A percentile compares a stretch with the other conserved stretches of the same genome.
phyloP scores from a whole-genome alignment of 495 filamentous ascomycete genomes.

The Chaetomium tenue region DNA sequence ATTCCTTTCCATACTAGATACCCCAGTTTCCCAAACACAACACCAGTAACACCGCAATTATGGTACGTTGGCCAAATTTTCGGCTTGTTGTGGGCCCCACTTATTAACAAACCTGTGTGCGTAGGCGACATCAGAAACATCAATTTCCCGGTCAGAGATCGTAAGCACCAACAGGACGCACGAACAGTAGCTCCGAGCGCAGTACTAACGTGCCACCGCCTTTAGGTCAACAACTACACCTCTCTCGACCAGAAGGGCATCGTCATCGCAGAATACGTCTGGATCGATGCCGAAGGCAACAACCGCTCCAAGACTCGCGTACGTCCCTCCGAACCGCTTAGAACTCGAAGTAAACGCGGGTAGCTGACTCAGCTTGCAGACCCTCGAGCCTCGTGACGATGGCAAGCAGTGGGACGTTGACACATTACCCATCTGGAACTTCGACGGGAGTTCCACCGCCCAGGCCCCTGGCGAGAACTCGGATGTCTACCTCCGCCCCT shows the following conservation, averaged over 20 bases:
- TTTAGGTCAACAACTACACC: conserved; percentile 85
- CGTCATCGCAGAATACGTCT: conserved; percentile 87
- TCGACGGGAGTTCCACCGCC: conserved; percentile 92
- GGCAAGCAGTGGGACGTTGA: conserved; percentile 61
- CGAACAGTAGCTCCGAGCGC: background rate
- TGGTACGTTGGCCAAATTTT: background rate
- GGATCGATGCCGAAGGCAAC: conserved; percentile 81
- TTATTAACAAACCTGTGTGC: conserved; percentile 1
- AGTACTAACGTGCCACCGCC: background rate
- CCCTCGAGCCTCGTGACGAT: conserved; percentile 60
- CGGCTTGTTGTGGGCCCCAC: background rate
- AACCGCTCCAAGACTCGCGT: conserved; percentile 91
- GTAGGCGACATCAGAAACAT: conserved; percentile 10
- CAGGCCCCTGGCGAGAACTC: conserved; percentile 97
- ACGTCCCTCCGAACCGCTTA: conserved; percentile 39
- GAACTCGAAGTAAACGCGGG: background rate
- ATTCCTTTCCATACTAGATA: background rate
- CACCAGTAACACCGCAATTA: conserved; percentile 14
- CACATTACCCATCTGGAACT: conserved; percentile 93
- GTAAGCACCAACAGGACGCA: background rate
- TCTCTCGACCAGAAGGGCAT: conserved; percentile 80
- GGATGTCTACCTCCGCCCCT: conserved; percentile 89
- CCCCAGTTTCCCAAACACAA: conserved; percentile 1
- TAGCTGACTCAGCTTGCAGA: conserved; percentile 54
- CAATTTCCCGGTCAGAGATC: conserved; percentile 14